phyloP scores from a whole-genome alignment of 2,329 filamentous ascomycete species.

The Cladophialophora carrionii region DNA sequence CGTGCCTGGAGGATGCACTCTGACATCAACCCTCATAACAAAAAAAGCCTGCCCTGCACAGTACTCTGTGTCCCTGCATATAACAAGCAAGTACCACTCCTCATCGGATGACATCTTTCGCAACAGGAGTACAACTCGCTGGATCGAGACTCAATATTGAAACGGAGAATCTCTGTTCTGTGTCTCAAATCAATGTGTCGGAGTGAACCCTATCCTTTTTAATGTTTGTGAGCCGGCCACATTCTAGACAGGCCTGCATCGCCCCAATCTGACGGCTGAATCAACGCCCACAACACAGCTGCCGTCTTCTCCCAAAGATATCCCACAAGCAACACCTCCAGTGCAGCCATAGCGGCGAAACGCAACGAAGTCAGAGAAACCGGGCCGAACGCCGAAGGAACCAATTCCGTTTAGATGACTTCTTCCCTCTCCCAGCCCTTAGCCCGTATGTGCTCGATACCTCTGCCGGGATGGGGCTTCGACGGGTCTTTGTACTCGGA shows the following conservation, averaged over 20 bases:
- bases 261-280: neutral
- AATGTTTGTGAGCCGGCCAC: slow-evolving; percentile 13
- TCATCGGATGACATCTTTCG: too few relatives aligned
- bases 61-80: neutral
- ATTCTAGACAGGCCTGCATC: slow-evolving; percentile 17
- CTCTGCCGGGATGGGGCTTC: slow-evolving; percentile 70
- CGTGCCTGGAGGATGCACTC: slow-evolving; percentile 16
- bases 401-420: slow-evolving; percentile 58
- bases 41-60: neutral
- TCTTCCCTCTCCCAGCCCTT: slow-evolving; percentile 83
- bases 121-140: neutral
- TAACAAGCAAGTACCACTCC: neutral
- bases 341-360: neutral
- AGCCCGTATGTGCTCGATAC: slow-evolving; percentile 65
- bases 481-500: slow-evolving; percentile 74
- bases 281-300: slow-evolving; percentile 1
- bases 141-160: neutral
- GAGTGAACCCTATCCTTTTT: neutral
- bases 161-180: slow-evolving; percentile 1
- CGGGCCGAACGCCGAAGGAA: neutral
- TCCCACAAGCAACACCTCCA: slow-evolving; percentile 5
- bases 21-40: slow-evolving; percentile 16
- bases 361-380: neutral
- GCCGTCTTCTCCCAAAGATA: neutral
- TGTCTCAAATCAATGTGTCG: neutral